Evolutionary conservation across 2,329 filamentous ascomycete species (phyloP).

Genomic region (Fusarium equiseti): DNA sequence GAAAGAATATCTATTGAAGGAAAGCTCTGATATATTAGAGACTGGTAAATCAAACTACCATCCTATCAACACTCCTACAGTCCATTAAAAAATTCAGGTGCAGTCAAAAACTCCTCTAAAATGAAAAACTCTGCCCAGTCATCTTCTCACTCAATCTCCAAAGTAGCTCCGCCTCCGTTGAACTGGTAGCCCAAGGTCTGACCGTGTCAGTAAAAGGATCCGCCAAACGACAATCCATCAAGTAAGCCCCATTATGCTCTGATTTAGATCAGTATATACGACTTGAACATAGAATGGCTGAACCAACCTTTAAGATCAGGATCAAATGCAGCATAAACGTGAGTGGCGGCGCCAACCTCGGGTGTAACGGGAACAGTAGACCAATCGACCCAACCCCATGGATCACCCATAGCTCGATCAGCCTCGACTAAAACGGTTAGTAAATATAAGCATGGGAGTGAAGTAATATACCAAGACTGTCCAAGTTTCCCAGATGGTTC

Average conservation of each 20-base stretch:
- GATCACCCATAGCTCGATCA: slow-evolving; percentile 16
- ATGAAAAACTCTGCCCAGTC: slow-evolving; percentile 21
- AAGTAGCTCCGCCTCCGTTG: slow-evolving; percentile 18
- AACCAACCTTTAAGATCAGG: slow-evolving; percentile 5
- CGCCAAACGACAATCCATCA: slow-evolving; percentile 19
- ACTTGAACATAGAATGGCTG: accelerated
- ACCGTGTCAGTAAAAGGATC: slow-evolving; percentile 22
- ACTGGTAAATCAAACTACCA: background rate
- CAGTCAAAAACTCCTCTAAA: background rate
- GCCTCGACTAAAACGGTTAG: slow-evolving; percentile 5
- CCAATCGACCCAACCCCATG: slow-evolving; percentile 23
- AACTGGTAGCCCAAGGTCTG: slow-evolving; percentile 29
- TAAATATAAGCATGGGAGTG: accelerated
- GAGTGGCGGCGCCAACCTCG: slow-evolving; percentile 26
- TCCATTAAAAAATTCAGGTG: accelerated
- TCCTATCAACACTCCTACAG: background rate
- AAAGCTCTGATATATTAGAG: accelerated
- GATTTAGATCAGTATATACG: background rate
- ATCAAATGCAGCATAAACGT: slow-evolving; percentile 34
- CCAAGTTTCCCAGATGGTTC: background rate
- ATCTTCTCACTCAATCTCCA: slow-evolving; percentile 37
- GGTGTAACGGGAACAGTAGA: background rate
- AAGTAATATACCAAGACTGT: background rate
- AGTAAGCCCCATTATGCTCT: slow-evolving; percentile 27
- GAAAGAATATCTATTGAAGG: accelerated